Base-by-base conservation (phyloP, 345 rosid species). In the Salix udensis region DNA sequence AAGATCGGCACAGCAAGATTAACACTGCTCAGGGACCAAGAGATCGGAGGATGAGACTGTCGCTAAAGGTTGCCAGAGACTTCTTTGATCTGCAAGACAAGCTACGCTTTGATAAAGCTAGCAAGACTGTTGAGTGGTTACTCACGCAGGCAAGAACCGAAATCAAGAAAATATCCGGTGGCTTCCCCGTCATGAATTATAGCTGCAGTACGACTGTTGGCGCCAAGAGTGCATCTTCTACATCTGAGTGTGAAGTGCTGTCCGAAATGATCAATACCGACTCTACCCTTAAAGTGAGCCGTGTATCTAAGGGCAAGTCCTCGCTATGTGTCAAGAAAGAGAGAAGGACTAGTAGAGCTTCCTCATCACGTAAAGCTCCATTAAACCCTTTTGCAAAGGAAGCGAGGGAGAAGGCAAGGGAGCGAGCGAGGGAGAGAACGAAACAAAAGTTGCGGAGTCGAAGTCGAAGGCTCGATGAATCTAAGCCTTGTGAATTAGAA, bases 1-100 rank as follows among this genome's bases (percentile, higher is more conserved):
- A 79, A 66, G 98, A 92, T 72, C 86, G 96, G 66, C 97, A 94
- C 79, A 94, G 98, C 86, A 94, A 94, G 87, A 92, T 94, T 69
- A 73, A 82, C 73, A 94, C 98, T 1, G 96, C 94, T 13, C 88
- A 84, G 37, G 98, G 98, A 23, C 89, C 87, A 5, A 80, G 98
- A 77, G 97, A 94, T 44, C 85, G 98, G 81, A 83, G 98, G 70
- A 89, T 94, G 92, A 88, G 98, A 80, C 77, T 94, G 78, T 94
- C 98, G 8, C 82, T 89, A 21, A 89, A 89, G 37, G 92, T 91
- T 24, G 98, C 98, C 15, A 81, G 81, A 9, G 81, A 87, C 62
- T 91, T 94, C 78, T 94, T 92, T 28, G 89, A 92, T 61, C 82
- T 94, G 67, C 98, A 94, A 83, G 97, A 94, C 87, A 84, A 87